phyloP scores from a whole-genome alignment of 495 filamentous ascomycete species.

The Penicillium egyptiacum region DNA sequence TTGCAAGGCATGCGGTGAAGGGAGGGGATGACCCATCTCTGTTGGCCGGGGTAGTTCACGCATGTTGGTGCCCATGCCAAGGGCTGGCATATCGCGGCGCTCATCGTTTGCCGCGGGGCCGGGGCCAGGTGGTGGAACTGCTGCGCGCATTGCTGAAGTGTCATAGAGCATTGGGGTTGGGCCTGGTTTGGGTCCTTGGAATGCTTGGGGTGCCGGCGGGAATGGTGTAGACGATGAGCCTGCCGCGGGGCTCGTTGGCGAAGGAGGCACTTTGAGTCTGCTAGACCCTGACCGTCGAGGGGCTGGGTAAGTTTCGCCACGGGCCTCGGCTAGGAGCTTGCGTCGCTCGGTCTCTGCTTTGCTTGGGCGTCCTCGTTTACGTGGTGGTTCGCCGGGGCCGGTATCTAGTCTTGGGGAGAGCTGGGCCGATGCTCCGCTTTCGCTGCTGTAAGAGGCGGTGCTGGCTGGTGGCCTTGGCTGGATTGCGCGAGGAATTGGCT shows the following conservation, averaged over 20 bases:
- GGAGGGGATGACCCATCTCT: constrained; percentile 36
- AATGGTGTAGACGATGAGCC: constrained; percentile 2
- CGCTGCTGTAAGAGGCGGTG: constrained; percentile 40
- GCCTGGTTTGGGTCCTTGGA: constrained; percentile 1
- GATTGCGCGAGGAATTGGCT: constrained; percentile 42
- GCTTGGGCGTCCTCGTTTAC: constrained; percentile 61
- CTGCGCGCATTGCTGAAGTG: constrained; percentile 7
- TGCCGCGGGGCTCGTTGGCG: constrained; percentile 36
- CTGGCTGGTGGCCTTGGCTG: constrained; percentile 43
- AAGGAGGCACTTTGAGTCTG: constrained; percentile 35
- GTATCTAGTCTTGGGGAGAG: constrained; percentile 37
- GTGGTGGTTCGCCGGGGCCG: constrained; percentile 41
- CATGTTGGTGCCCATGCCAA: constrained; percentile 26
- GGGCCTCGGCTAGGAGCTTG: constrained; percentile 51
- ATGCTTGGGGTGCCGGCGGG: constrained; percentile 11
- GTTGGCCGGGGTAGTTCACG: constrained; percentile 38
- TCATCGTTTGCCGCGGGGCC: constrained; percentile 15
- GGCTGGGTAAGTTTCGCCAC: constrained; percentile 52
- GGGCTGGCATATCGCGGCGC: constrained; percentile 24
- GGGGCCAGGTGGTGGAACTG: constrained; percentile 9
- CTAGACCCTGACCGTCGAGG: constrained; percentile 32
- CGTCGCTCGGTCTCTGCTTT: constrained; percentile 56
- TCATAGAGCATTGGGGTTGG: constrained; percentile 16
- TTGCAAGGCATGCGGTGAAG: constrained; percentile 37
- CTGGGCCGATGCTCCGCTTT: constrained; percentile 40